Conservation (phyloP, 805 yeast species). For the Candida suzukii region DNA sequence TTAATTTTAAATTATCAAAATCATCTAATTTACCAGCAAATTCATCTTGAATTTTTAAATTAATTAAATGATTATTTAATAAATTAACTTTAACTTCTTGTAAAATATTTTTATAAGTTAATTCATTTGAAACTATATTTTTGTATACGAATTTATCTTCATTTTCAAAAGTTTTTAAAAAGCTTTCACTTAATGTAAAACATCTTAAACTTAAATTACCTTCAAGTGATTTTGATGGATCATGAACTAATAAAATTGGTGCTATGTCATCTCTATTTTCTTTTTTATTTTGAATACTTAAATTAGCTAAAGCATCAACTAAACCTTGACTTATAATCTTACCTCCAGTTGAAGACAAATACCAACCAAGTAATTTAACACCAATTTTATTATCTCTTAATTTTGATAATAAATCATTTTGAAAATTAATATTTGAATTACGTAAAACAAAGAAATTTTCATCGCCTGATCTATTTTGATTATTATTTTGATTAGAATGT, state of each 20-base stretch:
- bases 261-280: slow-evolving; percentile 27
- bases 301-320: slow-evolving; percentile 61
- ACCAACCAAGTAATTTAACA: slow-evolving; percentile 74
- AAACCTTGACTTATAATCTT: slow-evolving; percentile 59
- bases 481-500: slow-evolving; percentile 27
- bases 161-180: slow-evolving; percentile 39
- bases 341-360: slow-evolving; percentile 63
- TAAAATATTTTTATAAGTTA: slow-evolving; percentile 59
- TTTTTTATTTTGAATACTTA: slow-evolving; percentile 33
- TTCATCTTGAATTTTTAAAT: slow-evolving; percentile 22
- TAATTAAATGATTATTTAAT: slow-evolving; percentile 60
- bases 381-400: slow-evolving; percentile 60
- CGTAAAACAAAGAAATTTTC: slow-evolving; percentile 33
- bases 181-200: slow-evolving; percentile 56
- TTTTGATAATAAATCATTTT: slow-evolving; percentile 56
- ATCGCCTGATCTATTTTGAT: slow-evolving; percentile 41
- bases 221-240: slow-evolving; percentile 59
- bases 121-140: slow-evolving; percentile 48
- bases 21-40: neutral
- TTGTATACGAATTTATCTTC: slow-evolving; percentile 62
- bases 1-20: slow-evolving; percentile 24
- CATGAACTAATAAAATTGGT: slow-evolving; percentile 52
- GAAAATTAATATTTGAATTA: slow-evolving; percentile 59
- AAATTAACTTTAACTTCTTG: slow-evolving; percentile 64
- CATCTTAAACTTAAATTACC: slow-evolving; percentile 63